These are phyloP conservation scores for Orbilia oligospora DNA, from an alignment of 2,329 filamentous ascomycete genomes.

Conservation along the genomic window DNA sequence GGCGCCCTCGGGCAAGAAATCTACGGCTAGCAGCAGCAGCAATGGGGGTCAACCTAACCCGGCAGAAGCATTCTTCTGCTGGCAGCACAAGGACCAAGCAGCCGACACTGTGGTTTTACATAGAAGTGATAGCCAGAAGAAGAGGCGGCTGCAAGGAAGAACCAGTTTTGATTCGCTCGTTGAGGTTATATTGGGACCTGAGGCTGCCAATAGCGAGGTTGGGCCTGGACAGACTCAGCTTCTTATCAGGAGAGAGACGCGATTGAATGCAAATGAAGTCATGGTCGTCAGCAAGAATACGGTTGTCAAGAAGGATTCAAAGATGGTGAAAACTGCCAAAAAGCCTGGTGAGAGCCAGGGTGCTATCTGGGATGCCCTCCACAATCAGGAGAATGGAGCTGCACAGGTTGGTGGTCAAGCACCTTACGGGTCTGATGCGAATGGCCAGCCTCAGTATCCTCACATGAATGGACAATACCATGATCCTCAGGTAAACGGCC, in stretches of 20 bases:
- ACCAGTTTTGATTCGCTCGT: conserved; percentile 89
- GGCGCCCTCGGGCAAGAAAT: conserved; percentile 64
- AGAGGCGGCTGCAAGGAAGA: conserved; percentile 74
- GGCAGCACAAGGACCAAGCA: conserved; percentile 95
- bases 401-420: not conserved
- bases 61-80: conserved; percentile 82
- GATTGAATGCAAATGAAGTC: conserved; percentile 61
- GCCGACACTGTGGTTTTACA: conserved; percentile 69
- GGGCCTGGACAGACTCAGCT: conserved; percentile 59
- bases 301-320: conserved; percentile 53
- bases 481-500: conserved; percentile 8
- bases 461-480: conserved; percentile 15
- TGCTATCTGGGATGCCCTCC: conserved; percentile 51
- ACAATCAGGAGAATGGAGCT: conserved; percentile 21
- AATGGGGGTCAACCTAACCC: conserved; percentile 70
- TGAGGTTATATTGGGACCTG: conserved; percentile 66
- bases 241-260: conserved; percentile 63
- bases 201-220: conserved; percentile 65
- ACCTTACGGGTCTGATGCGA: not conserved
- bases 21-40: conserved; percentile 63
- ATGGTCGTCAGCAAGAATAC: conserved; percentile 62
- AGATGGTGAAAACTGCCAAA: conserved; percentile 53
- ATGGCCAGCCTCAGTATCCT: conserved; percentile 3
- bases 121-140: conserved; percentile 66
- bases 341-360: conserved; percentile 36